Base-by-base conservation (phyloP, 495 filamentous ascomycete species). In the Chaetomium cochliodes region DNA sequence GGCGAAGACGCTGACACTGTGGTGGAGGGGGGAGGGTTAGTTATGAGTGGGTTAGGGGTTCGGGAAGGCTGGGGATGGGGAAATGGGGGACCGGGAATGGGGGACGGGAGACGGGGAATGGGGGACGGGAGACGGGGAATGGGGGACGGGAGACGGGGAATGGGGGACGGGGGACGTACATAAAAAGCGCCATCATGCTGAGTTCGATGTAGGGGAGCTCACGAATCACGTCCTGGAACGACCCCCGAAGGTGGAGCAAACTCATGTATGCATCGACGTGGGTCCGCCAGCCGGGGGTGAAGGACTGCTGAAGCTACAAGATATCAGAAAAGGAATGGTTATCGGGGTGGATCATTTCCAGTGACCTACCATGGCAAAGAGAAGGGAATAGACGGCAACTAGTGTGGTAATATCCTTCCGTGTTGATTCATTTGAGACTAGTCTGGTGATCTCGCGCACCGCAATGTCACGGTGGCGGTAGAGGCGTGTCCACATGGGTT, bases 231-330 rank as follows among this genome's bases (percentile, higher is more conserved):
- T 46, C 30, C n/a, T 42, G 7, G 33, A 76, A 59, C 0, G 71
- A 65, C 7, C 75, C 75, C n/a, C 66, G 67, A 5, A 71, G 58
- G 15, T 52, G 47, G 22, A 77, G 69, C 2, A 78, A 28, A 53
- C 65, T 69, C 16, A 73, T 62, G 37, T 73, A 60, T n/a, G 68
- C 73, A 5, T 76, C 73, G n/a, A 73, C 23, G 53, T 78, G 76
- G 30, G 64, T 70, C 33, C 73, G 71, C 73, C 73, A 78, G 52
- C 66, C 59, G 2, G 71, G 71, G 5, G 68, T 72, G 22, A 64
- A 65, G 15, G 72, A 73, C 51, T 77, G 74, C 44, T 75, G 73
- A 4, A 71, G 64, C 73, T 78, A 59, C 49, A 33, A 20, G 2
- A 20, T 39, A 41, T 20, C 20, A 42, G 22, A 4, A 8, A 8